Evolutionary conservation across 2,329 filamentous ascomycete genomes (phyloP).

Genomic region (Exserohilum turcica): DNA sequence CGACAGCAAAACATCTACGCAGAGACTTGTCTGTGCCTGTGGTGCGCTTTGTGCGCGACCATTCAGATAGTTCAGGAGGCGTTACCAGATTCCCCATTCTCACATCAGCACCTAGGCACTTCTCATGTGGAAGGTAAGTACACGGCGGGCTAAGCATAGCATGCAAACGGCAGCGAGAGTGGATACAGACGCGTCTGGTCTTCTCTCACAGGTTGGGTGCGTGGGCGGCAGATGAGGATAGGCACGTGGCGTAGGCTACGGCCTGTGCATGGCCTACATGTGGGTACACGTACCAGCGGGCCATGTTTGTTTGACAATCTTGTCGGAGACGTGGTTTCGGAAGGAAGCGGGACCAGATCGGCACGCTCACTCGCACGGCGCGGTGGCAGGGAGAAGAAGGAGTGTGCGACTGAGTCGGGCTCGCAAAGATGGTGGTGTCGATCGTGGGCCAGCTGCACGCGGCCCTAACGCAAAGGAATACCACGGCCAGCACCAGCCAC

Average conservation of each 20-base stretch:
- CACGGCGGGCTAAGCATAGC: too few species aligned
- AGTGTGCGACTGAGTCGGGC: background rate
- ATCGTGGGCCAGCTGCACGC: background rate
- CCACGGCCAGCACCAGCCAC: slow-evolving; percentile 1
- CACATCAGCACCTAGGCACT: too few species aligned
- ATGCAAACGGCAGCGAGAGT: too few species aligned
- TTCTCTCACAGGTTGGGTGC: too few species aligned
- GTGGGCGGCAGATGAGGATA: too few species aligned
- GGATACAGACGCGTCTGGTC: too few species aligned
- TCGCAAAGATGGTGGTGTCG: background rate
- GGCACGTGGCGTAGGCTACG: too few species aligned
- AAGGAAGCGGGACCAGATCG: background rate
- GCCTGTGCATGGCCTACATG: too few species aligned
- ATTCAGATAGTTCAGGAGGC: background rate
- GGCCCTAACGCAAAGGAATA: background rate
- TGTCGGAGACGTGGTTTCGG: background rate
- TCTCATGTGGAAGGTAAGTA: too few species aligned
- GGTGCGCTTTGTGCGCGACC: too few species aligned
- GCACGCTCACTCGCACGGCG: background rate
- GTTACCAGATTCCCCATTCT: background rate
- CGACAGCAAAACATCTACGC: background rate
- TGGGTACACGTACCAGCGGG: too few species aligned
- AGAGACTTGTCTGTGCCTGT: background rate
- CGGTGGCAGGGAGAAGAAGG: background rate
- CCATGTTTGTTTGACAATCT: background rate